A percentile compares a stretch with the other conserved stretches of the same genome.
These are phyloP conservation scores for Verticillium nubilum DNA, from an alignment of 2,329 filamentous ascomycete species.

Conservation along the genomic window DNA sequence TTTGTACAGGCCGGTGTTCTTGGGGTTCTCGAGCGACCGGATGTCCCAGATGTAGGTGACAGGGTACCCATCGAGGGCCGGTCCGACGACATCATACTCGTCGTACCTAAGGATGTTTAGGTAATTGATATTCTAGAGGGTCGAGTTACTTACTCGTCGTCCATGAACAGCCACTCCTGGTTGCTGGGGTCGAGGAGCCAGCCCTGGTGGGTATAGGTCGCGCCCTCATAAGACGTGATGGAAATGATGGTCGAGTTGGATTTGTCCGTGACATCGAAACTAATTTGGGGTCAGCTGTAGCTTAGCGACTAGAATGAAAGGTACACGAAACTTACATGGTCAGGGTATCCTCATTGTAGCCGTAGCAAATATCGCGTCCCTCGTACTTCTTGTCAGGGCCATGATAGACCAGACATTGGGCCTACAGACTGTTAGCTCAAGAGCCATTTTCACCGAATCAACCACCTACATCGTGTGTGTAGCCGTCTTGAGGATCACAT, in stretches of 20 bases:
- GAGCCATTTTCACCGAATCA: slow-evolving; percentile 41
- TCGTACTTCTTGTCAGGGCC: slow-evolving; percentile 38
- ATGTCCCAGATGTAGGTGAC: slow-evolving; percentile 45
- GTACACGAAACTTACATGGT: slow-evolving; percentile 27
- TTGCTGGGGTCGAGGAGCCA: slow-evolving; percentile 38
- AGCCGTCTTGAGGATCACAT: slow-evolving; percentile 38
- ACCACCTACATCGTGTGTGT: slow-evolving; percentile 40
- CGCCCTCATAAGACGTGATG: slow-evolving; percentile 45
- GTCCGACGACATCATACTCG: slow-evolving; percentile 29
- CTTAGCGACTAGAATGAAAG: not conserved
- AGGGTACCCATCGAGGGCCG: slow-evolving; percentile 33
- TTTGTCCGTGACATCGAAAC: slow-evolving; percentile 45
- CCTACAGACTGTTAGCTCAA: slow-evolving; percentile 24
- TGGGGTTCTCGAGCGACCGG: slow-evolving; percentile 30
- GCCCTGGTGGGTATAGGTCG: slow-evolving; percentile 50
- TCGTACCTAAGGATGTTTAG: slow-evolving; percentile 26
- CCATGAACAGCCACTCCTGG: slow-evolving; percentile 31
- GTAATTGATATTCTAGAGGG: not conserved
- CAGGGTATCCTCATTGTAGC: slow-evolving; percentile 44
- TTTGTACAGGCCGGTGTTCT: slow-evolving; percentile 33
- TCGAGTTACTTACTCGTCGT: slow-evolving; percentile 16
- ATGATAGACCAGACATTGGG: slow-evolving; percentile 44
- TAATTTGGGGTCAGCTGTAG: not conserved
- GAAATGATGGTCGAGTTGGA: slow-evolving; percentile 39
- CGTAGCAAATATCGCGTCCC: slow-evolving; percentile 45